Evolutionary conservation across 257 asterid genomes (phyloP), one percentile per base, ranked within the genome.

Genomic region (Gentiana macrophylla): DNA sequence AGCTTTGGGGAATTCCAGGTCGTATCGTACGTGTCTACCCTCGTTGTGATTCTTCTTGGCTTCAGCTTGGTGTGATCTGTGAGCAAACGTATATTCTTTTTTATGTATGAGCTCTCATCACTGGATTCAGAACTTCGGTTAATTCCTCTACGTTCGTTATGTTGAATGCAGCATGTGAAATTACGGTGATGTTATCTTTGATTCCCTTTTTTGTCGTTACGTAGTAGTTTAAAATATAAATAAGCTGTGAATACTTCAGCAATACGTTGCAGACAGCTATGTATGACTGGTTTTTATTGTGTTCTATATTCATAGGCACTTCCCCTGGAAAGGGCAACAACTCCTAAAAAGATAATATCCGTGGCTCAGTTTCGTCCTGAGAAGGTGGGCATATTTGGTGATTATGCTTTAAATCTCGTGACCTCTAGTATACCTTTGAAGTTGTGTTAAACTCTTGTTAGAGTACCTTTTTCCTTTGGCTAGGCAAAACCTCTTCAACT

Each of bases 341-440:
- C 74, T 12, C 94, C 92, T 58, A 65, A 72, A 4, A 91, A 80
- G 74, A 79, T 91, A 38, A 81, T 91, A 58, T 87, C 96, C 12
- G 96, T 91, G 71, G 87, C 98, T 73, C 98, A 87, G 60, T 91
- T 91, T 74, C 98, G 95, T 73, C 96, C 98, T 52, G 96, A 91
- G 84, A 92, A 92, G 94, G 97, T 88, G 86, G 72, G 86, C 72
- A 71, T 79, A 79, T 77, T 68, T 58, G 83, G 83, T 80, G 79
- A 67, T 56, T 74, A 64, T 70, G 56, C 55, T 66, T 61, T 50
- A 35, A 41, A 41, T 5, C 64, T 53, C 45, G 55, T 63, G 47
- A 62, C 46, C 62, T 55, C 52, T 62, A 58, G 55, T 12, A 45
- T 5, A 24, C 52, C 13, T 63, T 54, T 63, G 52, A 55, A 57